Evolutionary conservation across 306 rosid genomes (phyloP).

Genomic region (Rubus parviflorus): DNA sequence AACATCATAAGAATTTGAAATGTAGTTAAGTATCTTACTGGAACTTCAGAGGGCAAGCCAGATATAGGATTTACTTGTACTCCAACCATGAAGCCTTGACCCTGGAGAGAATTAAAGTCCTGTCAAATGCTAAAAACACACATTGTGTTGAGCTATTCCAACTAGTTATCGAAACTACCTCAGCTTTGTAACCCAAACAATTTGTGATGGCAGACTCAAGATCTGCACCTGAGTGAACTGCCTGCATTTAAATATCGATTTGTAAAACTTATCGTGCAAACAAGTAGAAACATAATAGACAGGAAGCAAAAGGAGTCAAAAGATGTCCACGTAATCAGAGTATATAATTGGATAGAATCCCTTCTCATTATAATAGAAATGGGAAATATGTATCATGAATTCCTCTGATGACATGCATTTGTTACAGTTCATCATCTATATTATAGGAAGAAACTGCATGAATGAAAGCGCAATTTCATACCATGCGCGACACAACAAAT

Average conservation of each 20-base stretch:
- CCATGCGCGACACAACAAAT: slow-evolving; percentile 6
- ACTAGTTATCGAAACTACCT: slow-evolving; percentile 53
- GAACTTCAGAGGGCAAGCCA: slow-evolving; percentile 88
- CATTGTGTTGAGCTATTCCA: slow-evolving; percentile 19
- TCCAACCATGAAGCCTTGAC: slow-evolving; percentile 99
- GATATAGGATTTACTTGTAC: slow-evolving; percentile 86
- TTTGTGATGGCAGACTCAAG: slow-evolving; percentile 84
- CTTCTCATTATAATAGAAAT: neutral
- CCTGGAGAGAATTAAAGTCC: slow-evolving; percentile 53
- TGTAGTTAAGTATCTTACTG: slow-evolving; percentile 52
- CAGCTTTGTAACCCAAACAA: slow-evolving; percentile 83
- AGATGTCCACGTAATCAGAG: neutral
- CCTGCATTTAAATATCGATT: slow-evolving; percentile 51
- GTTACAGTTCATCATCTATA: slow-evolving; percentile 1
- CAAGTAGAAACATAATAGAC: slow-evolving; percentile 4
- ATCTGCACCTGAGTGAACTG: slow-evolving; percentile 99
- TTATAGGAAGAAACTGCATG: slow-evolving; percentile 14
- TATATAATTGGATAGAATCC: neutral
- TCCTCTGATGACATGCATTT: slow-evolving; percentile 12
- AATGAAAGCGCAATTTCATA: slow-evolving; percentile 8
- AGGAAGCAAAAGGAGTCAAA: neutral
- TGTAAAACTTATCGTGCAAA: slow-evolving; percentile 16
- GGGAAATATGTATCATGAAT: neutral
- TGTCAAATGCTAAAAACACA: slow-evolving; percentile 29
- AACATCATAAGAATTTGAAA: slow-evolving; percentile 4